Percentiles rank a stretch among this genome's conserved stretches.
Conservation (phyloP, 179 eudicot genomes). For the Carnegiea gigantea region DNA sequence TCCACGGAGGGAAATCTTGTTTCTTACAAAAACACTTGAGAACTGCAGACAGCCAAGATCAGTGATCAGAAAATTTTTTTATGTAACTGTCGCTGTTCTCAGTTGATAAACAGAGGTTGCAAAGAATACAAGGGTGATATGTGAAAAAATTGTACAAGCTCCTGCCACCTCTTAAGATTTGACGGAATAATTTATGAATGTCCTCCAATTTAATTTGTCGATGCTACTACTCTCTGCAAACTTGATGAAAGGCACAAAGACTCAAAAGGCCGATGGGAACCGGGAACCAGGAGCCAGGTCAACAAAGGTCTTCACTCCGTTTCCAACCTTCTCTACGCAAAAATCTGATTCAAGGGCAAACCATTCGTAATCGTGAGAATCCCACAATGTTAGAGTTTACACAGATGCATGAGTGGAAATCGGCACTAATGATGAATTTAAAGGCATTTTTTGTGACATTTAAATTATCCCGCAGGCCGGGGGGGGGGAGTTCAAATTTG, state of each 20-base stretch:
- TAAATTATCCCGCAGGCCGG: too few species aligned
- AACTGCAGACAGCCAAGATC: not conserved
- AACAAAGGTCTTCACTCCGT: not conserved
- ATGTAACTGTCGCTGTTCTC: not conserved
- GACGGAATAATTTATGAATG: slow-evolving; percentile 1
- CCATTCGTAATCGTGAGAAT: not conserved
- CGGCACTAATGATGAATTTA: not conserved
- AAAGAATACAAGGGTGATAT: slow-evolving; percentile 7
- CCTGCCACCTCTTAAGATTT: not conserved
- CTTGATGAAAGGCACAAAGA: slow-evolving; percentile 2
- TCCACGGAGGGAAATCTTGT: slow-evolving; percentile 8
- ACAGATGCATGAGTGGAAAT: not conserved
- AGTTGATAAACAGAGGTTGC: not conserved
- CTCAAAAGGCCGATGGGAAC: not conserved
- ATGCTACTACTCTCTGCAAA: not conserved
- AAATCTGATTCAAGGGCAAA: not conserved
- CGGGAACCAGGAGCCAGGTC: too few species aligned
- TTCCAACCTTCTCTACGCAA: not conserved
- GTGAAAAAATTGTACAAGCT: slow-evolving; percentile 11
- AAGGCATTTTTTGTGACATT: too few species aligned
- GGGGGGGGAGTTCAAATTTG: too few species aligned
- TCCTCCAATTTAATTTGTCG: not conserved
- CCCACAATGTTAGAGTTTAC: not conserved
- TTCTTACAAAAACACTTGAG: not conserved
- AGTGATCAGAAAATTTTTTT: not conserved